phyloP scores from a whole-genome alignment of 129 eudicot species.

The sunflower (Helianthus annuus) region DNA sequence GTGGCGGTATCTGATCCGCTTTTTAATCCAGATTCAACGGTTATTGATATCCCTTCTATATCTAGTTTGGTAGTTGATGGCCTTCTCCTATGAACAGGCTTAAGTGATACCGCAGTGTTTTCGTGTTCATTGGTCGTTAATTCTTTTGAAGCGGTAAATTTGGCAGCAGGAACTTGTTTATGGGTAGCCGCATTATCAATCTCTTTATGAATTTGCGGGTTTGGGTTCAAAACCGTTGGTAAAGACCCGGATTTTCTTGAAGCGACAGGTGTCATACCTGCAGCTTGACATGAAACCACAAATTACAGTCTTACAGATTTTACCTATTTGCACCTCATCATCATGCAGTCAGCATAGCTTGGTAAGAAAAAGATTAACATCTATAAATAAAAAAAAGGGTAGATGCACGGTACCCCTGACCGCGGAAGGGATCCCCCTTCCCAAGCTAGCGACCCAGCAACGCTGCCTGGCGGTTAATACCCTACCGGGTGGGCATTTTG shows the following conservation, averaged over 20 bases:
- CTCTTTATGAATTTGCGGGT: conserved; percentile 45
- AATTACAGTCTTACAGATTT: conserved; percentile 14
- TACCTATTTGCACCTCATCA: not conserved
- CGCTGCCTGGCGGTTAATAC: no score
- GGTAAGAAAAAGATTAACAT: conserved; percentile 11
- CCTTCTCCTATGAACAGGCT: conserved; percentile 56
- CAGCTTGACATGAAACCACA: conserved; percentile 42
- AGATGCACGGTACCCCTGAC: no score
- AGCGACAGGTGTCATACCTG: conserved; percentile 70
- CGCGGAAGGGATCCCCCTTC: no score
- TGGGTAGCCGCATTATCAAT: conserved; percentile 26
- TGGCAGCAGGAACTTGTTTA: conserved; percentile 52
- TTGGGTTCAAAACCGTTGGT: conserved; percentile 30
- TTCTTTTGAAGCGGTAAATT: conserved; percentile 63
- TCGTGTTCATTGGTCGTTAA: conserved; percentile 39
- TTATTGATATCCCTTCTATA: conserved; percentile 39
- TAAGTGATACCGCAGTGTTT: conserved; percentile 36
- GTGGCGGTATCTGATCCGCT: conserved; percentile 28
- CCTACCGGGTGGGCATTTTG: no score
- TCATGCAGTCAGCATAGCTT: not conserved
- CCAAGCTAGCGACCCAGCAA: no score
- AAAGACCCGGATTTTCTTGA: conserved; percentile 45
- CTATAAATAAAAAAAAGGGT: no score
- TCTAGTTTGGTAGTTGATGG: conserved; percentile 54
- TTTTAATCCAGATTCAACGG: conserved; percentile 45